Evolutionary conservation across 2,329 filamentous ascomycete genomes (phyloP).

Genomic region (Teratosphaeria pseudoeucalypti): DNA sequence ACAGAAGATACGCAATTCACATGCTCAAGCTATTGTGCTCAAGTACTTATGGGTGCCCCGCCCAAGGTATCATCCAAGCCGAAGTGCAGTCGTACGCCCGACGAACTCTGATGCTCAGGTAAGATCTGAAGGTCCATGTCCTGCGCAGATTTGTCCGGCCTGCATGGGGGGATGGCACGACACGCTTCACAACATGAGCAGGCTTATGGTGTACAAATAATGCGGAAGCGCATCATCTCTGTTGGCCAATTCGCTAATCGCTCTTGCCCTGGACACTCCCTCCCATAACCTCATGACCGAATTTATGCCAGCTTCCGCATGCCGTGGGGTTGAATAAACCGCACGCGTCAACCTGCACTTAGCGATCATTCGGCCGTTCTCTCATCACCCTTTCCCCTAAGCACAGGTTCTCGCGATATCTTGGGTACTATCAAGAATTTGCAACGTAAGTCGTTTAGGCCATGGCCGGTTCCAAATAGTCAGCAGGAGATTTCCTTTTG

Average conservation of each 20-base stretch:
- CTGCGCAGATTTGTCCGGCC: too few relatives aligned
- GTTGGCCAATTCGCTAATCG: background rate
- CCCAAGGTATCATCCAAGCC: too few relatives aligned
- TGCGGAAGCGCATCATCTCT: too few relatives aligned
- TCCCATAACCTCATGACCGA: background rate
- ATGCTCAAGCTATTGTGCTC: background rate
- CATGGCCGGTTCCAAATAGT: background rate
- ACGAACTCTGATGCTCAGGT: too few relatives aligned
- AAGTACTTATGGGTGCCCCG: too few relatives aligned
- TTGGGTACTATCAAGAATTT: background rate
- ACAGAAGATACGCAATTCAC: background rate
- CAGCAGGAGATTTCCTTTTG: background rate
- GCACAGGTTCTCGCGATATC: conserved; percentile 3
- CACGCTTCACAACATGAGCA: too few relatives aligned
- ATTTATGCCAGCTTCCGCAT: background rate
- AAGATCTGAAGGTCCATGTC: too few relatives aligned
- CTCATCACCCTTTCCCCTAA: conserved; percentile 1
- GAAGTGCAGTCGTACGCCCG: too few relatives aligned
- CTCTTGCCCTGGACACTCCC: background rate
- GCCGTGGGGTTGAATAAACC: background rate
- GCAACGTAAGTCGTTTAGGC: background rate
- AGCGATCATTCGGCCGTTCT: background rate
- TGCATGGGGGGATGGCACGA: too few relatives aligned
- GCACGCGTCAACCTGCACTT: conserved; percentile 2
- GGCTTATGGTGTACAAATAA: too few relatives aligned